Conservation (phyloP, 495 filamentous ascomycete genomes). For the Astrothelium subdiscretum region DNA sequence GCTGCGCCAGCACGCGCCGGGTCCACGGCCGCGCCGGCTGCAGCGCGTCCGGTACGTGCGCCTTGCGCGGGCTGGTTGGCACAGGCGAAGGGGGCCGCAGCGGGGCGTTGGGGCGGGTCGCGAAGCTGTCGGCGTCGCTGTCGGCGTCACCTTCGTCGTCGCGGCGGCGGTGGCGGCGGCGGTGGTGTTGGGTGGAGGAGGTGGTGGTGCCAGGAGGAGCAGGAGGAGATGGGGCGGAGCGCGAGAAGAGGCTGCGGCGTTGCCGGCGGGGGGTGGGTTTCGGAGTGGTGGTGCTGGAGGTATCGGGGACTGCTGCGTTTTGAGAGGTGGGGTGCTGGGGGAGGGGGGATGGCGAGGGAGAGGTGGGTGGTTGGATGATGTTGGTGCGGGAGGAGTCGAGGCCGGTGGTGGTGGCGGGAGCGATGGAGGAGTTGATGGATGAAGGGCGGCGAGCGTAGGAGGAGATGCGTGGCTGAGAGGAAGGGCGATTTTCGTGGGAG, state of each 20-base stretch:
- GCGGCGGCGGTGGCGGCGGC: constrained; percentile 9
- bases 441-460: background rate
- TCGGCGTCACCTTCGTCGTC: constrained; percentile 10
- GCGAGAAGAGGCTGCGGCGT: constrained; percentile 5
- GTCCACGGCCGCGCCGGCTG: constrained; percentile 34
- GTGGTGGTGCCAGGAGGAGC: constrained; percentile 5
- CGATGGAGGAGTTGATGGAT: constrained; percentile 1
- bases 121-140: no score
- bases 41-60: constrained; percentile 15
- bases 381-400: constrained; percentile 6
- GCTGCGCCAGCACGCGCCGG: constrained; percentile 26
- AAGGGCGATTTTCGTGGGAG: constrained; percentile 2
- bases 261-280: background rate
- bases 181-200: constrained; percentile 5
- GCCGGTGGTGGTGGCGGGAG: background rate
- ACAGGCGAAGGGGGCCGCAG: constrained; percentile 10
- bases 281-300: background rate
- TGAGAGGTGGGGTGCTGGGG: constrained; percentile 4
- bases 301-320: no score
- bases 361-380: constrained; percentile 3
- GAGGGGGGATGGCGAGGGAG: background rate
- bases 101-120: constrained; percentile 9
- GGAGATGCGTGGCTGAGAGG: background rate
- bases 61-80: constrained; percentile 28
- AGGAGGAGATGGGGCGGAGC: no score